Conservation (phyloP, 106 monocot genomes). For the Allium sativum region DNA sequence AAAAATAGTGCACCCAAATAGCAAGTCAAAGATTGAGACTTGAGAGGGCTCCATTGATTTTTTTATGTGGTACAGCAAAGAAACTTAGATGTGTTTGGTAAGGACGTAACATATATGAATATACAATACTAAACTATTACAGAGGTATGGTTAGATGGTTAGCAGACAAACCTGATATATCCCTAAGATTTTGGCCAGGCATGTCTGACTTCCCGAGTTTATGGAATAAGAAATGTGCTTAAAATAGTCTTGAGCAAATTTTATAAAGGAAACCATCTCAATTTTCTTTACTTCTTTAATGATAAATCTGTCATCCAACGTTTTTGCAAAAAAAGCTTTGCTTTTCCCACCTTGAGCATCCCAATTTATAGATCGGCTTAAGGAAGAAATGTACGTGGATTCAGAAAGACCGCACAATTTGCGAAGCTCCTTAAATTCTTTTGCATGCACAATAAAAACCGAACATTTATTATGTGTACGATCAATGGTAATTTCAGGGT, state of each 20-base stretch:
- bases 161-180: conserved; percentile 34
- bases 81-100: neutral
- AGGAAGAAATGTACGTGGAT: conserved; percentile 24
- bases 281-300: conserved; percentile 34
- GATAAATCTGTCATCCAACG: conserved; percentile 34
- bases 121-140: neutral
- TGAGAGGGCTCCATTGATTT: too few species aligned
- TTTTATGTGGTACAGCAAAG: neutral
- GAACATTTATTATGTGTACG: conserved; percentile 26
- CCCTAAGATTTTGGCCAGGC: conserved; percentile 43
- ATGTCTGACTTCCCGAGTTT: conserved; percentile 23
- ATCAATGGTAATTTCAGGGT: conserved; percentile 40
- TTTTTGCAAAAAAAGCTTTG: conserved; percentile 35
- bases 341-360: conserved; percentile 39
- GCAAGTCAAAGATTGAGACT: too few species aligned
- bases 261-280: conserved; percentile 32
- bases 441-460: conserved; percentile 26
- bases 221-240: conserved; percentile 19
- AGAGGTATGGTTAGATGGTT: neutral
- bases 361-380: conserved; percentile 28
- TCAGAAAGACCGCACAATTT: conserved; percentile 28
- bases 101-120: neutral
- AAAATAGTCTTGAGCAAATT: conserved; percentile 33
- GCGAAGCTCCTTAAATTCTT: conserved; percentile 28
- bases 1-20: neutral